Evolutionary conservation across 2,329 filamentous ascomycete species (phyloP), one percentile per base, ranked within the genome.

Genomic region (Falciphora oryzae): DNA sequence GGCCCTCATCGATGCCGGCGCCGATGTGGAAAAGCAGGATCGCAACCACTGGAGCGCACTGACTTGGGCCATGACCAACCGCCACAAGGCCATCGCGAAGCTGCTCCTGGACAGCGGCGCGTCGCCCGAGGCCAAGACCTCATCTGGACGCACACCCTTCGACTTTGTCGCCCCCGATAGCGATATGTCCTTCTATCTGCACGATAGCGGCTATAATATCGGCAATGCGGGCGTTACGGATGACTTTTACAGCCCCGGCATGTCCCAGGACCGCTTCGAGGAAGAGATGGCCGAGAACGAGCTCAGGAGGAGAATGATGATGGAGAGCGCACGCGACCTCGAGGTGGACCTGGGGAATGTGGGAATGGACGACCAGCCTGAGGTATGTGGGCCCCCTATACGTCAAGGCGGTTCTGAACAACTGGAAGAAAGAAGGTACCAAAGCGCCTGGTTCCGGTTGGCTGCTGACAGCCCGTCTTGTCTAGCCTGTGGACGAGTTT

Each of bases 11-110:
- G 86, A 92, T 66, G 92, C 92, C 13, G 93, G 94, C 29, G 94
- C 90, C 56, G 86, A 92, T 71, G 93, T 98, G 63, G 93, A 99
- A 78, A 89, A 89, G 71, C 94, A 98, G 76, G 95, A 99, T 74
- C 91, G 89, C 68, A 98, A 98, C 74, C 90, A 96, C 73, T 99
- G 95, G 95, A 98, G 92, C 72, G 91, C 95, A 18, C 82, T 99
- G 67, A 99, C 99, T 93, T 99, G 95, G 95, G 94, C 95, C 62
- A 98, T 98, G 92, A 99, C 95, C 65, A 99, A 99, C 76, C 83
- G 93, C 65, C 95, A 99, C 78, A 98, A 98, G 78, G 89, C 88
- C 61, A 99, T 99, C 69, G 93, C 94, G 50, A 98, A 98, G 77
- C 83, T 93, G 14, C 80, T 99, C 22, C 84, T 99, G 44, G 94